A percentile compares a stretch with the other conserved stretches of the same genome.
These are phyloP conservation scores for Salix exigua DNA, from an alignment of 345 rosid species.

Conservation along the genomic window DNA sequence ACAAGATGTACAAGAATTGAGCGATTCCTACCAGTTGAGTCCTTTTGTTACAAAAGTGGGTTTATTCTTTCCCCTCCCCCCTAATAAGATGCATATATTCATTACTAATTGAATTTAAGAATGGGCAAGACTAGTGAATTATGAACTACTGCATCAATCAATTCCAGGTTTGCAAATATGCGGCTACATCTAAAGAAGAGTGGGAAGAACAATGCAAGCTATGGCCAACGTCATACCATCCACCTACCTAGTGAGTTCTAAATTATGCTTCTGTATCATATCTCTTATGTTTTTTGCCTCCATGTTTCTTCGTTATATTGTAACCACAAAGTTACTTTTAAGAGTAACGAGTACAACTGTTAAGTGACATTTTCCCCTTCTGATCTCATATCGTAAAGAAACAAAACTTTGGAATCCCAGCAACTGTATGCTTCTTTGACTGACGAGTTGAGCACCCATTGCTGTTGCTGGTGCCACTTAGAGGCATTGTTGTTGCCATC, in stretches of 20 bases:
- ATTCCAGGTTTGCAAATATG: slow-evolving; percentile 61
- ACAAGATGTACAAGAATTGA: slow-evolving; percentile 46
- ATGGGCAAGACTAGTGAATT: background rate
- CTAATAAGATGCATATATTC: background rate
- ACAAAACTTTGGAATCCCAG: background rate
- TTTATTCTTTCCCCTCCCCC: slow-evolving; percentile 10
- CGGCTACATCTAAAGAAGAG: slow-evolving; percentile 71
- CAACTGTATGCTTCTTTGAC: background rate
- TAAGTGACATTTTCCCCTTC: background rate
- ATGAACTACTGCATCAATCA: background rate
- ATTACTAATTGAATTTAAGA: background rate
- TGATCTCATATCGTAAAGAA: background rate
- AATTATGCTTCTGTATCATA: slow-evolving; percentile 8
- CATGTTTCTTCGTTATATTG: background rate
- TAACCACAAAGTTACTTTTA: background rate
- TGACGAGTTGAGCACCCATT: background rate
- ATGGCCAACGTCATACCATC: slow-evolving; percentile 95
- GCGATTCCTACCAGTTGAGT: slow-evolving; percentile 66
- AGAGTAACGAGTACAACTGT: background rate
- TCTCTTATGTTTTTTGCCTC: slow-evolving; percentile 1
- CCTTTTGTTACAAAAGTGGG: slow-evolving; percentile 72
- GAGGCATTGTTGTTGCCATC: background rate
- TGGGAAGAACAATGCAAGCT: slow-evolving; percentile 91
- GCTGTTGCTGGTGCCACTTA: background rate
- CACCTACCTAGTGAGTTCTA: slow-evolving; percentile 71